Evolutionary conservation across 1,284 basidiomycete genomes (phyloP).

Genomic region (Leccinum insolens): DNA sequence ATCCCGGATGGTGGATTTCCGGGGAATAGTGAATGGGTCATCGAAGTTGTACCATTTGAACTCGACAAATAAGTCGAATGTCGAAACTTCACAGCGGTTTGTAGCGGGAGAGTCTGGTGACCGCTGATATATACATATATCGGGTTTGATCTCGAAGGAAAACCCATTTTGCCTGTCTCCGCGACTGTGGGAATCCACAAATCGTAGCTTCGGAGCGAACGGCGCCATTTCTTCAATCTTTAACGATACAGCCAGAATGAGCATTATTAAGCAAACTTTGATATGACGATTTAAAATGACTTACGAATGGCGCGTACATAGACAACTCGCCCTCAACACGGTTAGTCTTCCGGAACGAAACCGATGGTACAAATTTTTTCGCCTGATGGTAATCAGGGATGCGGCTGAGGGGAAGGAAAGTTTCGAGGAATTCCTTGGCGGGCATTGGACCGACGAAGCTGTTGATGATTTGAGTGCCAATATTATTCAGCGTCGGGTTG

Average conservation of each 20-base stretch:
- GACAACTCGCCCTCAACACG: neutral
- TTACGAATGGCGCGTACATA: neutral
- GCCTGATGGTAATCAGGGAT: neutral
- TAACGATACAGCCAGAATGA: neutral
- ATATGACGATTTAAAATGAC: neutral
- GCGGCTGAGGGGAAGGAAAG: neutral
- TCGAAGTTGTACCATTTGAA: constrained; percentile 5
- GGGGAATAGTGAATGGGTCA: neutral
- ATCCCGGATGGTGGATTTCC: neutral
- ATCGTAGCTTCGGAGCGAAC: neutral
- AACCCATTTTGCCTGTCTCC: neutral
- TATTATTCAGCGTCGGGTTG: neutral
- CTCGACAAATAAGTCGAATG: neutral
- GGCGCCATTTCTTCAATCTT: neutral
- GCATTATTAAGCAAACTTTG: neutral
- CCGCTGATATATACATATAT: neutral
- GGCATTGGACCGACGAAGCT: neutral
- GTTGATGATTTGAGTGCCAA: neutral
- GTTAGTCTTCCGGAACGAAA: neutral
- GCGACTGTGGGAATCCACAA: neutral
- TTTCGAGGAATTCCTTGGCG: neutral
- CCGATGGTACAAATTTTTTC: neutral
- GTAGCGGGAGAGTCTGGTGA: neutral
- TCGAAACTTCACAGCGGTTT: neutral
- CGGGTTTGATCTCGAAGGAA: neutral